Base-by-base conservation (phyloP, 2,329 filamentous ascomycete genomes). In the Hypoxylon rubiginosum region DNA sequence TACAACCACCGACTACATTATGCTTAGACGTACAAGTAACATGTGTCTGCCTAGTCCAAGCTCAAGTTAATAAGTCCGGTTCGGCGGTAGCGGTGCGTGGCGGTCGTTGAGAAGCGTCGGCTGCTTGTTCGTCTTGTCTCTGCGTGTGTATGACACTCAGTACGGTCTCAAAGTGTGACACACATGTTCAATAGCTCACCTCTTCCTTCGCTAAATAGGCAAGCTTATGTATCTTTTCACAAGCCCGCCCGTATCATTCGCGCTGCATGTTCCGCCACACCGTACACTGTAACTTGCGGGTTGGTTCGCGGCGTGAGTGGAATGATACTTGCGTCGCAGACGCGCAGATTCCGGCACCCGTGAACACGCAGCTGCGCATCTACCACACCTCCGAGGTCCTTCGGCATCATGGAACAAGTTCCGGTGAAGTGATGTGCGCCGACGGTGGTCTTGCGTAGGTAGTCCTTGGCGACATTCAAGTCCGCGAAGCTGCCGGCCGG, bases 301-400 rank as follows among this genome's bases (percentile, higher is more conserved):
- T 62, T 58, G 10, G 15, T 36, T 6, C 10, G 19, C 3, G 39
- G 8, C 10, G 13, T 39, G 5, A 62, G 26, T 17, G 30, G 49
- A 9, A 34, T 32, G 17, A 62, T 49, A 15, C 52, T 62, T 1
- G 26, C 39, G 30, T 63, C 59, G 24, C 36, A 59, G 15, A 59
- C 34, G 3, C 55, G 28, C 28, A 60, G 24, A 15, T 49, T 52
- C 1, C 13, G 13, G 17, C 50, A 43, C 6, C 55, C 51, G 13
- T 53, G 45, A 4, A 60, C 51, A 1, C 26, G 15, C 17, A 63
- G 11, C 28, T 57, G 17, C 0, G 2, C 1, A 4, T 57, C 26
- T 4, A 59, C 26, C 8, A 64, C 46, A 5, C 59, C 55, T 6
- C 46, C 39, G 0, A 54, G 10, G 3, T 41, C 60, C 6, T 19